phyloP scores from a whole-genome alignment of 345 rosid species.

The Melaleuca alternifolia region DNA sequence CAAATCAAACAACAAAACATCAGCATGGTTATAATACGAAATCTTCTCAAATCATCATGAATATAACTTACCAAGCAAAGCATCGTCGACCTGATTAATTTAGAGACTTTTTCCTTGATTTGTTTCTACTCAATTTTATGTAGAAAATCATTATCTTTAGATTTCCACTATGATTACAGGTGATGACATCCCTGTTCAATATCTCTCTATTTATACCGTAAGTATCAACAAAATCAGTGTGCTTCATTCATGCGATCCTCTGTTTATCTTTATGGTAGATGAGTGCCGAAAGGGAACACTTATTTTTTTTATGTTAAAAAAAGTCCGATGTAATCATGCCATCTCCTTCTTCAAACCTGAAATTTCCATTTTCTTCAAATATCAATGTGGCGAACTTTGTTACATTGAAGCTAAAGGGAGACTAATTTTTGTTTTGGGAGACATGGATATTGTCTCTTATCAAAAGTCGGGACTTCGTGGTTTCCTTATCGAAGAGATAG shows the following conservation, averaged over 20 bases:
- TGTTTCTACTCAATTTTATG: background rate
- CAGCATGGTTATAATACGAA: background rate
- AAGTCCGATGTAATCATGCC: background rate
- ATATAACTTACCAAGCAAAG: too few species aligned
- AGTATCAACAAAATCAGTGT: background rate
- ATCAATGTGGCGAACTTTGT: background rate
- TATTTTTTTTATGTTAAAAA: background rate
- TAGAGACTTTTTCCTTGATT: background rate
- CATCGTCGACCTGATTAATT: background rate
- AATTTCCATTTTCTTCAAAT: background rate
- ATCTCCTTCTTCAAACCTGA: background rate
- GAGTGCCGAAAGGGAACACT: background rate
- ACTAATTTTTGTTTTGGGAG: background rate
- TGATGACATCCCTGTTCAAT: background rate
- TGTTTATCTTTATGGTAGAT: background rate
- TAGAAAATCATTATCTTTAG: background rate
- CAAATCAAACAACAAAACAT: background rate
- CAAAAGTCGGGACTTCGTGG: background rate
- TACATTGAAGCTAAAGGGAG: background rate
- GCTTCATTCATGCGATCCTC: background rate
- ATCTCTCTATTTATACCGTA: background rate
- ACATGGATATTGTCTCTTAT: background rate
- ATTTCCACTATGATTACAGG: background rate
- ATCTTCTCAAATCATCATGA: background rate
- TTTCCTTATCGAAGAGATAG: background rate